Evolutionary conservation across 495 filamentous ascomycete species (phyloP).

Genomic region (Annulohypoxylon bovei): DNA sequence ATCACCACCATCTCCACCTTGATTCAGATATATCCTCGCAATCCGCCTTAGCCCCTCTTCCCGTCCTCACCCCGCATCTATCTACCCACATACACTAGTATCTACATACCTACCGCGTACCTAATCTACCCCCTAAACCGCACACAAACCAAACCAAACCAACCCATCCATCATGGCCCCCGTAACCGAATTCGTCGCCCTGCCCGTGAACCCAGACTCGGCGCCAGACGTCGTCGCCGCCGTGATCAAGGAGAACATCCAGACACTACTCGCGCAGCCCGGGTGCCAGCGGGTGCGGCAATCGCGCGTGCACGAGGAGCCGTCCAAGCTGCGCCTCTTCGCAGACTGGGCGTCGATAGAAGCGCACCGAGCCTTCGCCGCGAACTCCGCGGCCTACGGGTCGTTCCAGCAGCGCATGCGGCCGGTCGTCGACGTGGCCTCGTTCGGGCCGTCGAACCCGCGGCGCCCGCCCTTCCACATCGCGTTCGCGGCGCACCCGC

Average conservation of each 20-base stretch:
- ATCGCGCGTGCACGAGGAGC: constrained; percentile 20
- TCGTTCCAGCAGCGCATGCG: constrained; percentile 21
- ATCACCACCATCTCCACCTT: background rate
- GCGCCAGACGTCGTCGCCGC: constrained; percentile 1
- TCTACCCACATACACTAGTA: background rate
- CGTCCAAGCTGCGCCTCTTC: constrained; percentile 26
- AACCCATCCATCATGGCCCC: constrained; percentile 36
- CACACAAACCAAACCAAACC: background rate
- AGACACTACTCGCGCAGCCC: constrained; percentile 19
- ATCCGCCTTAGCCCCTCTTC: background rate
- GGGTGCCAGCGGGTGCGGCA: constrained; percentile 33
- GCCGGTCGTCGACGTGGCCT: background rate
- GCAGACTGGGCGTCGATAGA: constrained; percentile 30
- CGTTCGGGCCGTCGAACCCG: background rate
- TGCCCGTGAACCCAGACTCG: constrained; percentile 14
- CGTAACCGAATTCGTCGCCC: constrained; percentile 36
- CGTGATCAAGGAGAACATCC: constrained; percentile 9
- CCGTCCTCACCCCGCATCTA: no score
- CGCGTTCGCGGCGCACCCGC: constrained; percentile 16
- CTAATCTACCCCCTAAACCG: background rate
- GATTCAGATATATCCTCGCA: background rate
- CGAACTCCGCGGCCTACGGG: constrained; percentile 7
- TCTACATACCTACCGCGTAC: background rate
- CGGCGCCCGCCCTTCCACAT: constrained; percentile 28
- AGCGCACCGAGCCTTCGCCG: constrained; percentile 32